Evolutionary conservation across 176 grass and related monocot species (phyloP).

Genomic region (Metroxylon sagu): DNA sequence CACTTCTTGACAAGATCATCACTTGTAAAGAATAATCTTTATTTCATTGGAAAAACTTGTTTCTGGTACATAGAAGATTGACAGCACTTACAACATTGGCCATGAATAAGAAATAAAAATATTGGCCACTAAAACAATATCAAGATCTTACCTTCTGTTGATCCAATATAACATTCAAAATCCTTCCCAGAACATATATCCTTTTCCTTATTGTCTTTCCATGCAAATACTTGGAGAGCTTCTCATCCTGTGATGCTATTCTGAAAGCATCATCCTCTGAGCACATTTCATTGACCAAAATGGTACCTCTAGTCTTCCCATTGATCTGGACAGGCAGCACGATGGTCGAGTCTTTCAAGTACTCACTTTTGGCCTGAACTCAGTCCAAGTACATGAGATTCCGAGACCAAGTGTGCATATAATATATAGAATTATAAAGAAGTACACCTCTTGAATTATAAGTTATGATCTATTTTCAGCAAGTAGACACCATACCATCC

Average conservation of each 20-base stretch:
- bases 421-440: background rate
- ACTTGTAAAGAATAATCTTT: too few species aligned
- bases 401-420: background rate
- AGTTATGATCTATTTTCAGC: too few species aligned
- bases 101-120: background rate
- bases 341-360: slow-evolving; percentile 66
- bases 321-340: slow-evolving; percentile 89
- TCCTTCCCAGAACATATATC: slow-evolving; percentile 90
- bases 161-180: slow-evolving; percentile 89
- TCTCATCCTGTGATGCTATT: slow-evolving; percentile 60
- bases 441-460: too few species aligned
- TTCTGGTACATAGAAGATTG: background rate
- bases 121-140: background rate
- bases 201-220: slow-evolving; percentile 63
- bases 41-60: too few species aligned
- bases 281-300: slow-evolving; percentile 63
- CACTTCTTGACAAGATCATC: background rate
- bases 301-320: slow-evolving; percentile 87
- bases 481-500: too few species aligned
- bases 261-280: slow-evolving; percentile 65
- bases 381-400: slow-evolving; percentile 5
- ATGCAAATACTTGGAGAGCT: slow-evolving; percentile 73
- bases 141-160: slow-evolving; percentile 58
- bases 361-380: slow-evolving; percentile 67
- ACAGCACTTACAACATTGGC: background rate